phyloP scores from a whole-genome alignment of 2,329 filamentous ascomycete genomes.

The Arthrinium phaeospermum region DNA sequence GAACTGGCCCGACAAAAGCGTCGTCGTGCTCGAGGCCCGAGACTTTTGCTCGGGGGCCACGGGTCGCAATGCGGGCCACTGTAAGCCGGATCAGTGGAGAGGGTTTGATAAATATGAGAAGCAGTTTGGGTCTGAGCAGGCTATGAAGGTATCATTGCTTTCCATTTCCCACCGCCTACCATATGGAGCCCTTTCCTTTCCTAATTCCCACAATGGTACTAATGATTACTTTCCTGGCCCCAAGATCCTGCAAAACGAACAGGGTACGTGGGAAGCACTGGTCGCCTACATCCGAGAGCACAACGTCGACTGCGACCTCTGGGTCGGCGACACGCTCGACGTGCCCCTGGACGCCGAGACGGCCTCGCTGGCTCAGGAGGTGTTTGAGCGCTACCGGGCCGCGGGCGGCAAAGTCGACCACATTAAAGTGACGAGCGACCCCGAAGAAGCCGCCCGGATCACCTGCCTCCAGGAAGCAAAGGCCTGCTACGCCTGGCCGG shows the following conservation, averaged over 20 bases:
- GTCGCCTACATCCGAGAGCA: conserved; percentile 27
- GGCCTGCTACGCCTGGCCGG: conserved; percentile 28
- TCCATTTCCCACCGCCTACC: neutral
- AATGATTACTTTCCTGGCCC: neutral
- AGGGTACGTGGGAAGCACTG: conserved; percentile 26
- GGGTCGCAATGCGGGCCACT: conserved; percentile 25
- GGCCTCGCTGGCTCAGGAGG: conserved; percentile 19
- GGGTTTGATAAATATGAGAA: conserved; percentile 22
- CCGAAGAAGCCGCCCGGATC: conserved; percentile 24
- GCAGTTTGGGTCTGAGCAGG: conserved; percentile 14
- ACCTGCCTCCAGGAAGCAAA: conserved; percentile 25
- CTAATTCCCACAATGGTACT: neutral
- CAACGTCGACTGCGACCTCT: conserved; percentile 29
- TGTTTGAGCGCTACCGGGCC: conserved; percentile 20
- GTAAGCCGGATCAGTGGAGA: conserved; percentile 26
- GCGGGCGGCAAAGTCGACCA: conserved; percentile 27
- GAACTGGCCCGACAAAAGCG: conserved; percentile 26
- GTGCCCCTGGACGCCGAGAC: conserved; percentile 27
- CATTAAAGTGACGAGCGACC: conserved; percentile 28
- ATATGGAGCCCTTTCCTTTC: neutral
- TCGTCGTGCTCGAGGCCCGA: conserved; percentile 28
- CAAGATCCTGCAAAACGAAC: conserved; percentile 25
- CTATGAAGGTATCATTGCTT: conserved; percentile 15
- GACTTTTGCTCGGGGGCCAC: conserved; percentile 28
- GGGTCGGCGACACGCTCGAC: conserved; percentile 30